Percentiles rank a stretch among this genome's conserved stretches.
These are phyloP conservation scores for Obelidium mucronatum DNA, from an alignment of 192 early-diverging fungal genomes.

Conservation along the genomic window DNA sequence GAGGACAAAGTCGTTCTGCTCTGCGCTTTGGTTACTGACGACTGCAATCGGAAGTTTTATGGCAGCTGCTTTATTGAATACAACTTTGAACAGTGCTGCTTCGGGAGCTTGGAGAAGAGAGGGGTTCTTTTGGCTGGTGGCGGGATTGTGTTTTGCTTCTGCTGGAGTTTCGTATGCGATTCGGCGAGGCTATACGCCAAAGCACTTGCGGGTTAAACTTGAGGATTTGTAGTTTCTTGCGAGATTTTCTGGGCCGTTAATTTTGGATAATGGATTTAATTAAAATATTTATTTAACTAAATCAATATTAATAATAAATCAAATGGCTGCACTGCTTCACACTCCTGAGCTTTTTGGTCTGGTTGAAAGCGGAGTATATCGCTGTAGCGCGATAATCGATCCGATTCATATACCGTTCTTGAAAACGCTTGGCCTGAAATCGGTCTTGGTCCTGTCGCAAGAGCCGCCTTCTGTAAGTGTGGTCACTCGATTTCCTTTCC, in stretches of 20 bases:
- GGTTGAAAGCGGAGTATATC: conserved; percentile 88
- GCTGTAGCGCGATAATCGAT: conserved; percentile 75
- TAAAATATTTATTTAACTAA: too few relatives aligned
- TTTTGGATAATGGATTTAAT: too few relatives aligned
- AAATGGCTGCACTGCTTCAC: too few relatives aligned
- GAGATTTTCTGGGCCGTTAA: too few relatives aligned
- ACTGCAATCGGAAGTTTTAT: conserved; percentile 57
- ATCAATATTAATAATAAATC: too few relatives aligned
- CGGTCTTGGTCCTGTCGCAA: conserved; percentile 81
- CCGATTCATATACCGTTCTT: conserved; percentile 81
- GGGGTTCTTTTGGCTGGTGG: conserved; percentile 40
- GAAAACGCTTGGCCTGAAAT: conserved; percentile 76
- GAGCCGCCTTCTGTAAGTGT: conserved; percentile 53
- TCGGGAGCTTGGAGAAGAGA: background rate
- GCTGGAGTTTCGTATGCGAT: conserved; percentile 44
- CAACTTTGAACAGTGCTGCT: background rate
- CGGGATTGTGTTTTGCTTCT: conserved; percentile 43
- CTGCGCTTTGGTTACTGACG: conserved; percentile 63
- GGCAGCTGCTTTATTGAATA: background rate
- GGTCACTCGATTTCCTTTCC: too few relatives aligned
- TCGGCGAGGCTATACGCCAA: background rate
- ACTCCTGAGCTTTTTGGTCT: conserved; percentile 83
- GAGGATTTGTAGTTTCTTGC: too few relatives aligned
- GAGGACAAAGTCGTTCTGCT: conserved; percentile 59
- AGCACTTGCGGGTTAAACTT: too few relatives aligned